Conservation (phyloP, 352 stramenopile species). For the Phytophthora macrochlamydospora region DNA sequence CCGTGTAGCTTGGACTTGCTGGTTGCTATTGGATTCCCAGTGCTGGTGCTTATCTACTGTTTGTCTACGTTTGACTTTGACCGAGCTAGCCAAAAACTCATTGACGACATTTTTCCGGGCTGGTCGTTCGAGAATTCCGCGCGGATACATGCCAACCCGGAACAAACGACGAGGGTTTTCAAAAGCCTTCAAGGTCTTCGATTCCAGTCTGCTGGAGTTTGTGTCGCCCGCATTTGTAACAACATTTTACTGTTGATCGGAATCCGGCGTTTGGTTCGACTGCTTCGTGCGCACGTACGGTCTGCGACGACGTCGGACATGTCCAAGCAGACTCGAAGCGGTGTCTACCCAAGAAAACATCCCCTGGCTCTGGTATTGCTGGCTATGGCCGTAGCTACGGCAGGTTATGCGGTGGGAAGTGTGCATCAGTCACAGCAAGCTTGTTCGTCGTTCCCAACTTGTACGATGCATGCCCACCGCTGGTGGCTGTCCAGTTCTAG, state of each 20-base stretch:
- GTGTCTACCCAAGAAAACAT: slow-evolving; percentile 26
- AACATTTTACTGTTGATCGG: slow-evolving; percentile 30
- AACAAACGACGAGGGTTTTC: slow-evolving; percentile 18
- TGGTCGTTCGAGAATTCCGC: slow-evolving; percentile 32
- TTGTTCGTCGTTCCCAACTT: slow-evolving; percentile 18
- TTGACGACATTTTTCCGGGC: slow-evolving; percentile 12
- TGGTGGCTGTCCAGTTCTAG: slow-evolving; percentile 17
- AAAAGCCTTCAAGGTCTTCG: slow-evolving; percentile 37
- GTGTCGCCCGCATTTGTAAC: slow-evolving; percentile 36
- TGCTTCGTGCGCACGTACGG: slow-evolving; percentile 7
- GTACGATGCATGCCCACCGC: slow-evolving; percentile 25
- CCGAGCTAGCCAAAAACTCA: slow-evolving; percentile 15
- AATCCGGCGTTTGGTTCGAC: slow-evolving; percentile 20
- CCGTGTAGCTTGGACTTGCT: slow-evolving; percentile 39
- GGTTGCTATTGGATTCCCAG: slow-evolving; percentile 33
- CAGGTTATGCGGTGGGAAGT: slow-evolving; percentile 13
- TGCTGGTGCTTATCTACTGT: slow-evolving; percentile 32
- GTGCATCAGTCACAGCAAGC: slow-evolving; percentile 19
- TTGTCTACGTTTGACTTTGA: slow-evolving; percentile 38
- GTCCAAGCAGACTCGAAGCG: not conserved
- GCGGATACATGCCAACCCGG: slow-evolving; percentile 25
- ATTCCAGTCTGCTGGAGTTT: slow-evolving; percentile 28
- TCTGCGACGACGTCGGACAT: not conserved
- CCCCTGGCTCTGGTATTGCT: slow-evolving; percentile 20
- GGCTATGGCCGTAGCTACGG: slow-evolving; percentile 12